A percentile compares a stretch with the other conserved stretches of the same genome.
phyloP scores from a whole-genome alignment of 257 asterid species.

The Solanum raphanifolium region DNA sequence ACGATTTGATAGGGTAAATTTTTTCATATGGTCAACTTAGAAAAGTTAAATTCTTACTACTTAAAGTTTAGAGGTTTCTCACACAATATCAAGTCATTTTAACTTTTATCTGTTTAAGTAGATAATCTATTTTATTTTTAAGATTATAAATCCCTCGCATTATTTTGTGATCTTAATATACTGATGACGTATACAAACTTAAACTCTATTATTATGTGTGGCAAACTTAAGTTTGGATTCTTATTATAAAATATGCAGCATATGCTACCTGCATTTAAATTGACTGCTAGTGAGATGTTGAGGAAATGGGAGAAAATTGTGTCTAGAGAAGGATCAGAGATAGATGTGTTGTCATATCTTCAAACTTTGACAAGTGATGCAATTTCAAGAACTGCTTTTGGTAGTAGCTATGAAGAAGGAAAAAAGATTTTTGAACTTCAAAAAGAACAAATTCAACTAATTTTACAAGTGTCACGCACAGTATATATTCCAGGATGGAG shows the following conservation, averaged over 20 bases:
- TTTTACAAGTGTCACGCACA: neutral
- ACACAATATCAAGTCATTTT: no score
- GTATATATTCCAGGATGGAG: constrained; percentile 7
- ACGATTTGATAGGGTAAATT: no score
- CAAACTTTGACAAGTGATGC: constrained; percentile 14
- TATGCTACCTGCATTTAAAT: constrained; percentile 8
- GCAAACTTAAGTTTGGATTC: neutral
- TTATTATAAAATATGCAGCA: neutral
- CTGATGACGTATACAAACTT: neutral
- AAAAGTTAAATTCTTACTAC: neutral
- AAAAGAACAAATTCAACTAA: neutral
- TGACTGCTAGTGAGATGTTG: neutral
- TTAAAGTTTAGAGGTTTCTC: no score
- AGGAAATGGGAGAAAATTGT: constrained; percentile 8
- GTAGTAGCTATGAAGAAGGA: constrained; percentile 5
- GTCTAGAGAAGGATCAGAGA: neutral
- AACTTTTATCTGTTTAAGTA: neutral
- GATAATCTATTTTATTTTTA: neutral
- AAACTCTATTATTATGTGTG: neutral
- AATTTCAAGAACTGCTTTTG: constrained; percentile 5
- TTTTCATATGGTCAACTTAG: no score
- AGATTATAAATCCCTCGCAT: neutral
- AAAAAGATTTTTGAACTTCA: constrained; percentile 9
- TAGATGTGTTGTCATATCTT: constrained; percentile 5
- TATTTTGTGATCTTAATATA: neutral